Evolutionary conservation across 1,139 yeast genomes (phyloP).

Genomic region (Suhomyces bribrorum): DNA sequence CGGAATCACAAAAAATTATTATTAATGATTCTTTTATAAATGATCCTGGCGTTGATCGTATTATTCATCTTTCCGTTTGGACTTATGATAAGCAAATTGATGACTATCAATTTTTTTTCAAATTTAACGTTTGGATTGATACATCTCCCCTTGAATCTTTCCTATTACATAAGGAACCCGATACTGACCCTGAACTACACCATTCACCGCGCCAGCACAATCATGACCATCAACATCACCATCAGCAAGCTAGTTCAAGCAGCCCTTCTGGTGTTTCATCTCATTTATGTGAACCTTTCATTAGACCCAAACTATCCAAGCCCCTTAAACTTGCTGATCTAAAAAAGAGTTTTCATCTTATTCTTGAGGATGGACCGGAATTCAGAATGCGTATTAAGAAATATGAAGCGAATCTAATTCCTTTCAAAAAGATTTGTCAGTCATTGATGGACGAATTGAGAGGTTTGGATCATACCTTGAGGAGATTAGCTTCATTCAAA

Average conservation of each 20-base stretch:
- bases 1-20: conserved; percentile 27
- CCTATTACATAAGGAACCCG: not conserved
- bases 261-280: not conserved
- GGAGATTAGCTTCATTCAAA: conserved; percentile 23
- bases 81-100: conserved; percentile 22
- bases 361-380: conserved; percentile 71
- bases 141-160: conserved; percentile 4
- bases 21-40: conserved; percentile 34
- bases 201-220: not conserved
- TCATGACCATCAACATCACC: not conserved
- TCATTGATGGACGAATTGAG: conserved; percentile 38
- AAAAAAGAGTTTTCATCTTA: conserved; percentile 29
- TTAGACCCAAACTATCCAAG: not conserved
- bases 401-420: conserved; percentile 56
- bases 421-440: conserved; percentile 43
- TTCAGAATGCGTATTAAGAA: conserved; percentile 58
- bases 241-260: not conserved
- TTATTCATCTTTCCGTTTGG: conserved; percentile 35
- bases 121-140: conserved; percentile 35
- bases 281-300: not conserved
- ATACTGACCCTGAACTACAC: not conserved
- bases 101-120: conserved; percentile 25
- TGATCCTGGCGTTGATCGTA: conserved; percentile 19
- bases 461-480: conserved; percentile 26
- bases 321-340: conserved; percentile 11